These are phyloP conservation scores for Phoenix dactylifera DNA, from an alignment of 176 grass and related monocot genomes.

Conservation along the genomic window DNA sequence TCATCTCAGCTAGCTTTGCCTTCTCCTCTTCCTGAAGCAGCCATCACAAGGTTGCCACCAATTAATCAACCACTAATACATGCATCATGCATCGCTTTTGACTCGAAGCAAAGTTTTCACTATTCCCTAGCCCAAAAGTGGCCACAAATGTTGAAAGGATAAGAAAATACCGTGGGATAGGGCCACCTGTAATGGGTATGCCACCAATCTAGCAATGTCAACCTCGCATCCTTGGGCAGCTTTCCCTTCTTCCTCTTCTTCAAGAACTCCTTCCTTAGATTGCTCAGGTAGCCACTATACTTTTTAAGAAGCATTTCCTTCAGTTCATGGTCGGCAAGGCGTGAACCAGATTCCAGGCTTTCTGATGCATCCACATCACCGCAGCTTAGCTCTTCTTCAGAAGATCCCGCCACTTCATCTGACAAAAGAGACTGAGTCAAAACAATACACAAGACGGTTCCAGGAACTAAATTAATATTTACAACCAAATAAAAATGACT, in stretches of 20 bases:
- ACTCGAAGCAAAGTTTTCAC: too few relatives aligned
- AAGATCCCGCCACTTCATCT: not conserved
- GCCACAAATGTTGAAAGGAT: not conserved
- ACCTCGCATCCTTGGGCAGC: conserved; percentile 8
- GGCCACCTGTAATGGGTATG: conserved; percentile 9
- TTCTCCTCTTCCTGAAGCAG: conserved; percentile 11
- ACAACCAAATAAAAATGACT: too few relatives aligned
- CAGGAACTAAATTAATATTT: too few relatives aligned
- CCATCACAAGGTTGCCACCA: too few relatives aligned
- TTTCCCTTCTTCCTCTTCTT: conserved; percentile 16
- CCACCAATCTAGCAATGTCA: conserved; percentile 9
- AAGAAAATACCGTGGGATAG: not conserved
- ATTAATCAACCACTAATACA: too few relatives aligned
- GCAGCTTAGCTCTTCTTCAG: not conserved
- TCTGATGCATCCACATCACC: not conserved
- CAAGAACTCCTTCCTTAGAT: conserved; percentile 7
- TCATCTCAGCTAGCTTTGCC: conserved; percentile 7
- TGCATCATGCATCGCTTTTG: too few relatives aligned
- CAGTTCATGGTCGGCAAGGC: conserved; percentile 1
- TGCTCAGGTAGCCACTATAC: conserved; percentile 8
- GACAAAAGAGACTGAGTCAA: not conserved
- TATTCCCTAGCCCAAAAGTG: too few relatives aligned
- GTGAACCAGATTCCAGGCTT: not conserved
- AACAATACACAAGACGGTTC: too few relatives aligned
- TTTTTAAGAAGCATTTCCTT: conserved; percentile 13